Percentiles rank a stretch among this genome's conserved stretches.
Evolutionary conservation across 2,329 filamentous ascomycete genomes (phyloP).

Genomic region (Penicillium hesseltinei): DNA sequence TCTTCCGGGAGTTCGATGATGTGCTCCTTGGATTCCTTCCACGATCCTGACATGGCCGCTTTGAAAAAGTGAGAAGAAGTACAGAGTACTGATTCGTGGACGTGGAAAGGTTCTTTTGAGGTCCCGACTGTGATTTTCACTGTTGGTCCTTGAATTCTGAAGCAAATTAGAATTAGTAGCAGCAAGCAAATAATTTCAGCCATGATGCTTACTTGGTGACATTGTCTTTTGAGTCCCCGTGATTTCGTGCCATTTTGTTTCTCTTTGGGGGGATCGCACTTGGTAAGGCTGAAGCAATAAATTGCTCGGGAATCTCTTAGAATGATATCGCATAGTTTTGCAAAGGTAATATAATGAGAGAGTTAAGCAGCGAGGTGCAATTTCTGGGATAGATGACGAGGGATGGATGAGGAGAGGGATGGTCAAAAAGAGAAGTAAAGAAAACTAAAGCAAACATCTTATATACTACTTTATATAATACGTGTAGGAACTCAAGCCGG

Average conservation of each 20-base stretch:
- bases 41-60: neutral
- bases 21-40: neutral
- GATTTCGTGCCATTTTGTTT: neutral
- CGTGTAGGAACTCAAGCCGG: too few relatives aligned
- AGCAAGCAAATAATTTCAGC: neutral
- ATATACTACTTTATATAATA: too few relatives aligned
- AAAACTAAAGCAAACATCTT: too few relatives aligned
- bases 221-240: neutral
- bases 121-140: neutral
- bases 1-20: neutral
- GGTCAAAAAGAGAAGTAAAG: too few relatives aligned
- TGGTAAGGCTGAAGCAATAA: too few relatives aligned
- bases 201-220: neutral
- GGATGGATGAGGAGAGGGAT: too few relatives aligned
- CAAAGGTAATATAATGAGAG: too few relatives aligned
- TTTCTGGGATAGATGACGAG: too few relatives aligned
- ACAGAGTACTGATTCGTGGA: neutral
- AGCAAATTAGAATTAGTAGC: neutral
- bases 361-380: too few relatives aligned
- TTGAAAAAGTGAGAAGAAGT: neutral
- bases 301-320: too few relatives aligned
- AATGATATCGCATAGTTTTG: too few relatives aligned
- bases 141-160: neutral
- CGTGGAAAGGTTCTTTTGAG: neutral
- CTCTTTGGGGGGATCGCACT: neutral